A percentile compares a stretch with the other conserved stretches of the same genome.
These are phyloP conservation scores for Mycena leptocephala DNA, from an alignment of 768 basidiomycete species.

Conservation along the genomic window DNA sequence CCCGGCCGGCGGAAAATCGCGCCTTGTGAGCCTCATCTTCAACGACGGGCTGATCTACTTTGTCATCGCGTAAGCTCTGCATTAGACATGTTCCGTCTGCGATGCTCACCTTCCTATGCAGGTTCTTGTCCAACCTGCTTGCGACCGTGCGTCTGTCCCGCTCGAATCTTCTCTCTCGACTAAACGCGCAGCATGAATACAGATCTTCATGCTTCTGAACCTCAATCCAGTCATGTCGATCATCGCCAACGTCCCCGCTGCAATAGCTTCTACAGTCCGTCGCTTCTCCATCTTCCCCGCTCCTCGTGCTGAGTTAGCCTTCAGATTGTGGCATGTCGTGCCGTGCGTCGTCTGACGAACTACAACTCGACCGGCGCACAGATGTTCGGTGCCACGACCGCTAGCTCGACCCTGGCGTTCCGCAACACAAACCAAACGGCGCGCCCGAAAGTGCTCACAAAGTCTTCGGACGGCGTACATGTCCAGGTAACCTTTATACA, in stretches of 20 bases:
- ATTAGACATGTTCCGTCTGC: constrained; percentile 12
- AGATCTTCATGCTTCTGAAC: constrained; percentile 69
- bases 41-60: constrained; percentile 84
- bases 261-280: constrained; percentile 74
- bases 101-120: constrained; percentile 43
- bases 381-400: constrained; percentile 52
- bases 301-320: not conserved
- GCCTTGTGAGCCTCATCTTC: constrained; percentile 77
- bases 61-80: constrained; percentile 71
- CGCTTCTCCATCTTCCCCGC: not conserved
- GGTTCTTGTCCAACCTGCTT: constrained; percentile 78
- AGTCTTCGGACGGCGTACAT: constrained; percentile 57
- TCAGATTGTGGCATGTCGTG: constrained; percentile 67
- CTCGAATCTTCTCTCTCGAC: not conserved
- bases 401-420: constrained; percentile 75
- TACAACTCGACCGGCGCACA: constrained; percentile 45
- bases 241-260: constrained; percentile 71
- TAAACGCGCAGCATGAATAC: constrained; percentile 10
- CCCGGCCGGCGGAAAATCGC: constrained; percentile 62
- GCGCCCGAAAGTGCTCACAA: constrained; percentile 67
- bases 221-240: constrained; percentile 71
- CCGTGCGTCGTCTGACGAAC: constrained; percentile 69
- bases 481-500: constrained; percentile 50
- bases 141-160: constrained; percentile 57
- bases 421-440: constrained; percentile 59